Base-by-base conservation (phyloP, 1,139 yeast species). In the Kurtzmaniella quercitrusa region DNA sequence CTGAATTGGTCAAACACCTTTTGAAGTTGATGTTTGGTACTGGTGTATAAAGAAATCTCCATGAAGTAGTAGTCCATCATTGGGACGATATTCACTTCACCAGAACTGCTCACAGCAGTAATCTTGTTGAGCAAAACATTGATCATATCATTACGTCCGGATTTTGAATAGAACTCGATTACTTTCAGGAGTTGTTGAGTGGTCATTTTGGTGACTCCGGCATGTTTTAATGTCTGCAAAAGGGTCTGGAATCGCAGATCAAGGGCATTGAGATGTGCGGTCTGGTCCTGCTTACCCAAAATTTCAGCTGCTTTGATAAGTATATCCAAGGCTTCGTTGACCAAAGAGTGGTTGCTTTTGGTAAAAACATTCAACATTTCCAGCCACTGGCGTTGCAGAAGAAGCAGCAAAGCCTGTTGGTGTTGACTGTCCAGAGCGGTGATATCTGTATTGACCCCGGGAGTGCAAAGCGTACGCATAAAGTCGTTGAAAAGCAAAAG, bases 81-180 rank as follows among this genome's bases (percentile, higher is more conserved):
- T 9, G 47, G 41, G 19, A 48, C 39, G 23, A 53, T 39, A 15
- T 41, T 40, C 20, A 46, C 39, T 33, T 42, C 38, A 20, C 48
- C 42, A 23, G 45, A 12, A 2, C 40, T 39, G 2, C 38, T 22
- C 5, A 39, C 18, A 32, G 38, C 40, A 3, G 43, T 39, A 14
- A 70, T 53, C 46, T 68, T 64, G 38, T 53, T 56, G 36, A 65
- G 49, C 32, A 71, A 49, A 19, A 67, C 47, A 37, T 60, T 57
- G 47, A 71, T 56, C 7, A 52, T 44, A 4, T 59, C 63, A 14
- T 45, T 52, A 2, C 65, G 59, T 14, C 56, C 53, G 14, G 52
- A 50, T 3, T 49, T 38, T 0, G 68, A 55, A 44, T 71, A 60
- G 32, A 68, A 53, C 20, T 54, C 45, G 21, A 71, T 57, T 2